phyloP scores from a whole-genome alignment of 2,329 filamentous ascomycete genomes.

The Neopestalotiopsis rosae region DNA sequence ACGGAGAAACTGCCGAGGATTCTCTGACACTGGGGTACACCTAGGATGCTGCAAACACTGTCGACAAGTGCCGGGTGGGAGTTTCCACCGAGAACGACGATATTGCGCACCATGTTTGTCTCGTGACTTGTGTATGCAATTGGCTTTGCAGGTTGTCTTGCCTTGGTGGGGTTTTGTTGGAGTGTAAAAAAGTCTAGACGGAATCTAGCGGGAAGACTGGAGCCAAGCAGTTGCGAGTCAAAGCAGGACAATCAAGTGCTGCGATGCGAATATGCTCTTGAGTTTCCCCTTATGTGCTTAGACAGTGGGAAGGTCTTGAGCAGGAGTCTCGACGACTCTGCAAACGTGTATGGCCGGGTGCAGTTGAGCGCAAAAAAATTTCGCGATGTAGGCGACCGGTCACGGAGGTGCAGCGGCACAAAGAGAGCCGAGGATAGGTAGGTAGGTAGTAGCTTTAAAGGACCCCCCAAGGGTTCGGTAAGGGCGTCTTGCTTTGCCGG shows the following conservation, averaged over 20 bases:
- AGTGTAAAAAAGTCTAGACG: not conserved
- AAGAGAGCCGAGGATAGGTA: conserved; percentile 15
- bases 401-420: conserved; percentile 14
- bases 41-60: conserved; percentile 86
- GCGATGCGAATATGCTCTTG: not conserved
- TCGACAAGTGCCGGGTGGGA: conserved; percentile 90
- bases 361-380: conserved; percentile 2
- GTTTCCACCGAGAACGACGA: conserved; percentile 90
- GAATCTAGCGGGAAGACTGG: conserved; percentile 1
- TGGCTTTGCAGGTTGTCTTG: not conserved
- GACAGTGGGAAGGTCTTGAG: not conserved
- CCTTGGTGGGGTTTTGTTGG: conserved; percentile 8
- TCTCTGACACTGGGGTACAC: conserved; percentile 83
- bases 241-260: conserved; percentile 6
- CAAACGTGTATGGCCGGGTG: not conserved
- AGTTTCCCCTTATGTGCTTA: not conserved
- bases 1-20: conserved; percentile 92
- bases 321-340: not conserved
- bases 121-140: conserved; percentile 2
- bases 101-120: conserved; percentile 79
- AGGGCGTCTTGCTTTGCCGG: conserved; percentile 12
- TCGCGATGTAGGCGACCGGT: conserved; percentile 12
- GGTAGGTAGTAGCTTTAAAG: not conserved
- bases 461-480: not conserved
- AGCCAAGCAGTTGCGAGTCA: not conserved